phyloP scores from a whole-genome alignment of 164 flowering plant genomes.

The grape (Vitis vinifera) region DNA sequence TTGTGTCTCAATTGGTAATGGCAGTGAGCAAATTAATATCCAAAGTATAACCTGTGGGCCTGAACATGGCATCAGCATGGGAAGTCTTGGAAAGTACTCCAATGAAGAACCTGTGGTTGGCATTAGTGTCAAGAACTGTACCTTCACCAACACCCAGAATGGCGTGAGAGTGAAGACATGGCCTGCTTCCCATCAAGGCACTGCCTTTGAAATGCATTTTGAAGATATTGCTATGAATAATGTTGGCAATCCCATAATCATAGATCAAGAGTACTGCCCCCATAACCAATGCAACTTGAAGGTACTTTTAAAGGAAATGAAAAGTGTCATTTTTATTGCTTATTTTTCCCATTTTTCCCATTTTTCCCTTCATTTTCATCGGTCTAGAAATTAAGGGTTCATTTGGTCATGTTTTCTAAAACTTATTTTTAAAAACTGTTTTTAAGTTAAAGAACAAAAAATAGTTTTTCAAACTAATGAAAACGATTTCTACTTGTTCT shows the following conservation, averaged over 20 bases:
- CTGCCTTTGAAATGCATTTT: slow-evolving; percentile 11
- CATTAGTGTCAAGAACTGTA: slow-evolving; percentile 14
- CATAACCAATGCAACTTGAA: not conserved
- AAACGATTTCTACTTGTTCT: too few species aligned
- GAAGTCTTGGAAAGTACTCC: slow-evolving; percentile 19
- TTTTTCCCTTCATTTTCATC: not conserved
- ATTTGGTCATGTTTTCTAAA: too few species aligned
- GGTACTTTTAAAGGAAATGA: slow-evolving; percentile 2
- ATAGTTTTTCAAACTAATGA: too few species aligned
- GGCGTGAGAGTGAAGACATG: slow-evolving; percentile 31
- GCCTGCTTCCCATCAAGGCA: not conserved
- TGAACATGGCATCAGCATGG: slow-evolving; percentile 26
- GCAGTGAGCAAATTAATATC: not conserved
- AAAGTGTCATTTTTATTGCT: not conserved
- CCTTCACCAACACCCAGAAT: slow-evolving; percentile 5
- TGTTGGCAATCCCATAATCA: slow-evolving; percentile 25
- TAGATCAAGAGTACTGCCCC: slow-evolving; percentile 35
- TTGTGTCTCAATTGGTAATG: slow-evolving; percentile 27
- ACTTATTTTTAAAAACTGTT: too few species aligned
- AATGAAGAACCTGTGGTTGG: slow-evolving; percentile 16
- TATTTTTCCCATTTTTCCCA: not conserved
- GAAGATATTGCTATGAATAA: slow-evolving; percentile 13
- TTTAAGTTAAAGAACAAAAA: too few species aligned
- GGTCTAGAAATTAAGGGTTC: too few species aligned
- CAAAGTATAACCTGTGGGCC: slow-evolving; percentile 17